Percentiles rank a stretch among this genome's conserved stretches.
These are phyloP conservation scores for Ceratocystis destructans DNA, from an alignment of 2,329 filamentous ascomycete genomes.

Conservation along the genomic window DNA sequence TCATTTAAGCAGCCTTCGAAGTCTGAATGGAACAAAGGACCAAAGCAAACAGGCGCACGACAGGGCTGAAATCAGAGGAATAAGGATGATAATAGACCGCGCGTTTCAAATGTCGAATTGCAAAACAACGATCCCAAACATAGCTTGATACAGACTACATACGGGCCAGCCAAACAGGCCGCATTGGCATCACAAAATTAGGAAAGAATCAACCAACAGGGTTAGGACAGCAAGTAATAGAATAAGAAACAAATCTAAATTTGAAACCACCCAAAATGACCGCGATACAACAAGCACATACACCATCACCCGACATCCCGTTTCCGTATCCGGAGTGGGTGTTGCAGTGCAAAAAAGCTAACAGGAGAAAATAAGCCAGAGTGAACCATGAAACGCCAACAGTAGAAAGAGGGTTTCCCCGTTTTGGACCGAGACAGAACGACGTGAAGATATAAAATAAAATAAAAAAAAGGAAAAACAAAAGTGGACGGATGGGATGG, in stretches of 20 bases:
- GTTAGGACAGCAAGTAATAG: neutral
- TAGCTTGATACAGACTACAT: neutral
- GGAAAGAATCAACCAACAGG: neutral
- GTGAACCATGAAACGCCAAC: constrained; percentile 7
- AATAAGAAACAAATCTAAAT: constrained; percentile 4
- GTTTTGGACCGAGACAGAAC: constrained; percentile 7
- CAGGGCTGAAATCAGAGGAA: too few relatives aligned
- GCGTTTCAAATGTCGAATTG: neutral
- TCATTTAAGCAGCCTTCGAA: too few relatives aligned
- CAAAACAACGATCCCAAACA: neutral
- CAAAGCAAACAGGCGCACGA: too few relatives aligned
- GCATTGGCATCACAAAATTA: neutral
- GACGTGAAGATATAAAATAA: neutral
- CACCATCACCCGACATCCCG: neutral
- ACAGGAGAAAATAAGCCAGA: constrained; percentile 9
- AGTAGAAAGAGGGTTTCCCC: constrained; percentile 3
- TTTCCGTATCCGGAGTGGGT: neutral
- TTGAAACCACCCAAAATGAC: constrained; percentile 1
- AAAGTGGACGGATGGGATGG: neutral
- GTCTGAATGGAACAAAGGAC: too few relatives aligned
- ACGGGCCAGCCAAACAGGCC: neutral
- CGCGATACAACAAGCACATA: neutral
- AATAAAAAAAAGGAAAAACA: neutral
- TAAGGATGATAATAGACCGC: neutral
- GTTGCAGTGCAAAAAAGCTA: neutral